phyloP scores from a whole-genome alignment of 2,329 filamentous ascomycete species.

The Geosmithia morbida region DNA sequence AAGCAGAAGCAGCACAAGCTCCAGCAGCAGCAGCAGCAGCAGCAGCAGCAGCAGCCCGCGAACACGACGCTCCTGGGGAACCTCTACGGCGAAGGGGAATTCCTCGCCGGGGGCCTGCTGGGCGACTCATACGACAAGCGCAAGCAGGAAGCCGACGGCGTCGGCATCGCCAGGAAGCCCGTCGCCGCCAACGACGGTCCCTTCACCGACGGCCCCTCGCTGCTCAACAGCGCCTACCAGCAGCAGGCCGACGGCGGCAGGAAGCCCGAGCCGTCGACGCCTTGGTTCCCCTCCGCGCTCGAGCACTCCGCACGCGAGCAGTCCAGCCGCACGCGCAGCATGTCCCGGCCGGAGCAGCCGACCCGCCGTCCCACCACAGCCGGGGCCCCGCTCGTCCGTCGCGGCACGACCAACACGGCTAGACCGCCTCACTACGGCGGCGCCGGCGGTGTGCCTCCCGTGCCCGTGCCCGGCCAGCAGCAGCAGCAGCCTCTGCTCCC shows the following conservation, averaged over 20 bases:
- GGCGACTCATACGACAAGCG: conserved; percentile 33
- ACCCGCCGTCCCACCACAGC: neutral
- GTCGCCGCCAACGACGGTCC: conserved; percentile 13
- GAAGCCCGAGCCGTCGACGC: conserved; percentile 11
- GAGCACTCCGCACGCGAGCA: conserved; percentile 22
- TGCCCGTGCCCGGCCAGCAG: conserved; percentile 5
- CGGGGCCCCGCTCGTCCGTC: neutral
- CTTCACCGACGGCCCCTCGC: conserved; percentile 42
- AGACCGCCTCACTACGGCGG: too few relatives aligned
- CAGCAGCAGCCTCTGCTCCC: conserved; percentile 38
- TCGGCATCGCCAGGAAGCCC: conserved; percentile 13
- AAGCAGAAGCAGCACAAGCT: neutral
- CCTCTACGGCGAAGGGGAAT: conserved; percentile 19
- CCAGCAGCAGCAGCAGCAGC: conserved; percentile 5
- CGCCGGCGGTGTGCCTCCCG: too few relatives aligned
- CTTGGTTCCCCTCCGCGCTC: conserved; percentile 20
- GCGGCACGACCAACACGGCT: conserved; percentile 2
- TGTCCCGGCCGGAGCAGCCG: neutral
- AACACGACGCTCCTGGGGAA: conserved; percentile 1
- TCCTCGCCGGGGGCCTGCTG: conserved; percentile 36
- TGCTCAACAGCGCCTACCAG: conserved; percentile 28
- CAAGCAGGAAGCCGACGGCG: conserved; percentile 18
- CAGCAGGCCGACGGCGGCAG: conserved; percentile 6
- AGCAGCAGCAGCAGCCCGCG: conserved; percentile 10
- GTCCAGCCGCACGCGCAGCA: conserved; percentile 15